Percentiles rank a stretch among this genome's conserved stretches.
Evolutionary conservation across 2,329 filamentous ascomycete species (phyloP).

Genomic region (Colletotrichum orchidophilum): DNA sequence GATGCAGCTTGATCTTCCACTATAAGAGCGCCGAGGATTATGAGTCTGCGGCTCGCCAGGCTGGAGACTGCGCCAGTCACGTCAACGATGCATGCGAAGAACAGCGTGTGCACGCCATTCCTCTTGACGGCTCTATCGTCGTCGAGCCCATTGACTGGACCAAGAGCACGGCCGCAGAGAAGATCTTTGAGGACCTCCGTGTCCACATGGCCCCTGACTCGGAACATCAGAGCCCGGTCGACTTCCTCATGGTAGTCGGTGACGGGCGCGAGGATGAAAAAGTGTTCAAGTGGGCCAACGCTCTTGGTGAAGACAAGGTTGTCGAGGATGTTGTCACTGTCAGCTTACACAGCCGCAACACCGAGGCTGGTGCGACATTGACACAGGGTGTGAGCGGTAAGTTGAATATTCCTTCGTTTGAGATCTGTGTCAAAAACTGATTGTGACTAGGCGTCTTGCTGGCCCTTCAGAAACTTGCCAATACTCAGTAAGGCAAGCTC

Average conservation of each 20-base stretch:
- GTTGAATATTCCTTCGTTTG: slow-evolving; percentile 41
- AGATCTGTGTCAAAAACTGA: background rate
- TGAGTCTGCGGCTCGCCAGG: slow-evolving; percentile 78
- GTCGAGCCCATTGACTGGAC: slow-evolving; percentile 89
- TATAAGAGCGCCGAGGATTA: slow-evolving; percentile 85
- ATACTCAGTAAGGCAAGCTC: background rate
- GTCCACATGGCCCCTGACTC: slow-evolving; percentile 46
- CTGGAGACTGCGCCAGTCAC: slow-evolving; percentile 89
- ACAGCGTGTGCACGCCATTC: slow-evolving; percentile 85
- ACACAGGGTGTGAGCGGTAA: slow-evolving; percentile 92
- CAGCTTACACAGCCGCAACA: slow-evolving; percentile 86
- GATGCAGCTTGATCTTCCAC: slow-evolving; percentile 91
- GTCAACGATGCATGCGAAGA: slow-evolving; percentile 93
- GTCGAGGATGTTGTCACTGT: slow-evolving; percentile 83
- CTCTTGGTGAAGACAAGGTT: slow-evolving; percentile 65
- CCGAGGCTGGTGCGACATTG: slow-evolving; percentile 84
- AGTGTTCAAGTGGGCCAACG: slow-evolving; percentile 94
- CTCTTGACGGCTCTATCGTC: slow-evolving; percentile 80
- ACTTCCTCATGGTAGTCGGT: slow-evolving; percentile 90
- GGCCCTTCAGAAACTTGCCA: slow-evolving; percentile 53
- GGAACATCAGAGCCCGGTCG: slow-evolving; percentile 59
- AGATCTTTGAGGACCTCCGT: slow-evolving; percentile 72
- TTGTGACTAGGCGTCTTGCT: slow-evolving; percentile 49
- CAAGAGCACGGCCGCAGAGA: slow-evolving; percentile 83
- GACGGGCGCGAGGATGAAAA: slow-evolving; percentile 94